Conservation (phyloP, 306 rosid genomes). For the Neltuma alba region DNA sequence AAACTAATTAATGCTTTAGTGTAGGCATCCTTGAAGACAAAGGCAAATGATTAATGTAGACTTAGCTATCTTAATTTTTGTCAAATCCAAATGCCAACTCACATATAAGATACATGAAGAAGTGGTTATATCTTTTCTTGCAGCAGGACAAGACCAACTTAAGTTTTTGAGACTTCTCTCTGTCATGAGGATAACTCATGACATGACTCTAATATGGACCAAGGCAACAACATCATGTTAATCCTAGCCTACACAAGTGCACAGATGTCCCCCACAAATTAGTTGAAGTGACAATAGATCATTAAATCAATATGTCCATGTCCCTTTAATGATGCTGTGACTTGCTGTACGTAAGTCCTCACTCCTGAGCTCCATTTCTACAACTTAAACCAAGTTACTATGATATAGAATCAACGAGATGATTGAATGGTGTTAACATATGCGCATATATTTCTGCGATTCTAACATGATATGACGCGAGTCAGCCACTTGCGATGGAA, state of each 20-base stretch:
- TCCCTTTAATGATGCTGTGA: slow-evolving; percentile 21
- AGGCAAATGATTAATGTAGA: not conserved
- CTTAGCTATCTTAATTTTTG: not conserved
- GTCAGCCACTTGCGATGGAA: slow-evolving; percentile 3
- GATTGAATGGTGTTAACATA: not conserved
- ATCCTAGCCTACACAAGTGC: slow-evolving; percentile 38
- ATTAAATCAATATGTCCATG: slow-evolving; percentile 33
- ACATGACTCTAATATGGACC: slow-evolving; percentile 32
- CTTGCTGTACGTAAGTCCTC: not conserved
- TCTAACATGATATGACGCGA: not conserved
- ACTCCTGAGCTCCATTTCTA: not conserved
- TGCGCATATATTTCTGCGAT: not conserved
- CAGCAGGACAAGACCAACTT: slow-evolving; percentile 34
- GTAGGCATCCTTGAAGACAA: not conserved
- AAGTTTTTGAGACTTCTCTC: slow-evolving; percentile 4
- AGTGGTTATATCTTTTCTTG: slow-evolving; percentile 33
- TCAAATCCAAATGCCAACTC: slow-evolving; percentile 2
- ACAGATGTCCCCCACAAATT: slow-evolving; percentile 53
- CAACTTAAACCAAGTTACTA: not conserved
- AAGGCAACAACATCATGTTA: slow-evolving; percentile 46
- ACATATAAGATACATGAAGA: slow-evolving; percentile 1
- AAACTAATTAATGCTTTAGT: not conserved
- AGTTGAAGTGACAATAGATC: slow-evolving; percentile 20
- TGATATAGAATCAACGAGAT: not conserved
- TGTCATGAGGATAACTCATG: slow-evolving; percentile 26